Evolutionary conservation across 2,329 filamentous ascomycete species (phyloP).

Genomic region (Colletotrichum musicola): DNA sequence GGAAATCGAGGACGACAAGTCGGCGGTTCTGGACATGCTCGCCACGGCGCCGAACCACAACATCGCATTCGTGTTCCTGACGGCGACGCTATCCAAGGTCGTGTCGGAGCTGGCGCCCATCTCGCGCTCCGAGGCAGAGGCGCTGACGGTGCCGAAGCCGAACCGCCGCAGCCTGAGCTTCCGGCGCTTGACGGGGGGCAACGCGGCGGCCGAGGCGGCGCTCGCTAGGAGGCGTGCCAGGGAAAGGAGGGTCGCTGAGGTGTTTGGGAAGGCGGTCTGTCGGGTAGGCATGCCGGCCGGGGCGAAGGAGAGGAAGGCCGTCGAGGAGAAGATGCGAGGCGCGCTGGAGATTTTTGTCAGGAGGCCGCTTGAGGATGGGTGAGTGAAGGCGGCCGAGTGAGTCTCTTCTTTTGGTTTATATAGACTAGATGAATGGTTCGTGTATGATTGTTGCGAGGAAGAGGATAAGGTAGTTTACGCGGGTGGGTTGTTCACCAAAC

Average conservation of each 20-base stretch:
- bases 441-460: neutral
- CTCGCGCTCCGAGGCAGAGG: slow-evolving; percentile 52
- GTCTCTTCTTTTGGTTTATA: neutral
- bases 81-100: slow-evolving; percentile 75
- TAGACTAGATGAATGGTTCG: slow-evolving; percentile 5
- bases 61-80: slow-evolving; percentile 90
- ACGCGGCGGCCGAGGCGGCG: slow-evolving; percentile 43
- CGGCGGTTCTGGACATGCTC: slow-evolving; percentile 77
- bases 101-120: slow-evolving; percentile 62
- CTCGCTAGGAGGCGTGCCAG: slow-evolving; percentile 66
- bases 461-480: too few relatives aligned
- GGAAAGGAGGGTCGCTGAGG: slow-evolving; percentile 72
- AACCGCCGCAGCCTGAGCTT: slow-evolving; percentile 61
- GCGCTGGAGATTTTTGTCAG: slow-evolving; percentile 77
- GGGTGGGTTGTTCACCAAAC: too few relatives aligned
- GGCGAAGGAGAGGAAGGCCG: slow-evolving; percentile 68
- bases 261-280: slow-evolving; percentile 76
- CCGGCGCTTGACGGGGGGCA: slow-evolving; percentile 47
- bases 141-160: slow-evolving; percentile 44
- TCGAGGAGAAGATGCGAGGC: slow-evolving; percentile 74
- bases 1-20: slow-evolving; percentile 59
- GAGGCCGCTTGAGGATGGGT: slow-evolving; percentile 37
- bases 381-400: neutral
- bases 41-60: slow-evolving; percentile 81
- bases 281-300: slow-evolving; percentile 55